Conservation (phyloP, 2,329 filamentous ascomycete genomes). For the Alternaria arborescens region DNA sequence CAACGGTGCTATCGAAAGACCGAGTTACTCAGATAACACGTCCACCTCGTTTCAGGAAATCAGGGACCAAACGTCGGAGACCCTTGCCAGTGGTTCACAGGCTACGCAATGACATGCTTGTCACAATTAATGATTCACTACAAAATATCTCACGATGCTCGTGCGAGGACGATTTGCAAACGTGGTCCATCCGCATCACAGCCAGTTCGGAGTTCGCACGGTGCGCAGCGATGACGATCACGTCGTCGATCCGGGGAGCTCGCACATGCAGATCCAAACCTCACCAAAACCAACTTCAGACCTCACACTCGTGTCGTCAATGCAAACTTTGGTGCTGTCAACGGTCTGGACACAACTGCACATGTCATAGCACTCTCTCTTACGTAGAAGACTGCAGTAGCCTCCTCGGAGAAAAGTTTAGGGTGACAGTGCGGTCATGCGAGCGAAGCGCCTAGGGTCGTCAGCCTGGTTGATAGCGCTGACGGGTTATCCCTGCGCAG, state of each 20-base stretch:
- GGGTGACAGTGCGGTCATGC: constrained; percentile 16
- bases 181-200: background rate
- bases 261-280: background rate
- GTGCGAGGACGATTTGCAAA: constrained; percentile 10
- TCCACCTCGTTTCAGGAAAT: background rate
- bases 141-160: constrained; percentile 7
- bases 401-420: constrained; percentile 9
- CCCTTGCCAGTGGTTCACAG: background rate
- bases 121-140: background rate
- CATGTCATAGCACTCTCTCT: constrained; percentile 16
- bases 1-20: background rate
- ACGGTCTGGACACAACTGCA: constrained; percentile 8
- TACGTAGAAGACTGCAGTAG: constrained; percentile 19
- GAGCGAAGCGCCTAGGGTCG: constrained; percentile 9
- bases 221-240: constrained; percentile 25
- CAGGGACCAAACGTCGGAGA: background rate
- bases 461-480: constrained; percentile 11
- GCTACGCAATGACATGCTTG: background rate
- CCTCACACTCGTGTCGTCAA: constrained; percentile 6
- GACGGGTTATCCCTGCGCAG: constrained; percentile 15
- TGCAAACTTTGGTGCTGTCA: background rate
- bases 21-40: background rate
- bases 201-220: background rate
- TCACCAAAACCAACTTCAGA: background rate
- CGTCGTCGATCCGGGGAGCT: constrained; percentile 20